Percentiles rank a stretch among this genome's conserved stretches.
Evolutionary conservation across 139 green algal genomes (phyloP).

Genomic region (Chlorella sp.): DNA sequence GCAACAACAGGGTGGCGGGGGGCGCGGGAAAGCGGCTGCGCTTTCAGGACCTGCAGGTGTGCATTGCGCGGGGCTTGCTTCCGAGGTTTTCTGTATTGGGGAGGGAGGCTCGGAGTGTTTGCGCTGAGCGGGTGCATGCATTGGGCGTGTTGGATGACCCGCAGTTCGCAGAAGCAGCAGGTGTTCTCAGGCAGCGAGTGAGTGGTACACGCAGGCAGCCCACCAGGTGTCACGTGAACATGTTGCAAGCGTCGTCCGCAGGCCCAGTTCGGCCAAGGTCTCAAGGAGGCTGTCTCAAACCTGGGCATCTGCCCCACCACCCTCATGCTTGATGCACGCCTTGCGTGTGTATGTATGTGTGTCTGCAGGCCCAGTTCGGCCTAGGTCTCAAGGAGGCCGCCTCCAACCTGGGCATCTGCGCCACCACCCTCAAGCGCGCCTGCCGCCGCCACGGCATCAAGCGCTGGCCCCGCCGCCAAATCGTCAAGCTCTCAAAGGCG

Average conservation of each 20-base stretch:
- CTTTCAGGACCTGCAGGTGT: conserved; percentile 61
- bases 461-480: conserved; percentile 69
- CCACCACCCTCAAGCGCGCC: conserved; percentile 82
- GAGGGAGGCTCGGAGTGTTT: no score
- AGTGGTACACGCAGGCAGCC: no score
- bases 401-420: conserved; percentile 74
- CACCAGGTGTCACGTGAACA: no score
- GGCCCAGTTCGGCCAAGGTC: conserved; percentile 73
- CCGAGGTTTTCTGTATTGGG: no score
- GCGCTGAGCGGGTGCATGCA: no score
- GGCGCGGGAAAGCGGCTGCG: conserved; percentile 45
- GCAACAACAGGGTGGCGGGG: conserved; percentile 31
- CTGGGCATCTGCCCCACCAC: conserved; percentile 89
- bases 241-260: no score
- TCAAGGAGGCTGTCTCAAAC: conserved; percentile 77
- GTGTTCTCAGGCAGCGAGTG: no score
- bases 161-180: no score
- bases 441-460: conserved; percentile 82
- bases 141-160: no score
- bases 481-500: conserved; percentile 33
- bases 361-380: conserved; percentile 81
- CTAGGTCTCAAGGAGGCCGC: conserved; percentile 82
- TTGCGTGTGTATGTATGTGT: no score
- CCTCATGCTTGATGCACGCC: no score
- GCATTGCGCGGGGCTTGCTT: no score